Conservation (phyloP, 2,329 filamentous ascomycete genomes). For the Alternaria sp. region DNA sequence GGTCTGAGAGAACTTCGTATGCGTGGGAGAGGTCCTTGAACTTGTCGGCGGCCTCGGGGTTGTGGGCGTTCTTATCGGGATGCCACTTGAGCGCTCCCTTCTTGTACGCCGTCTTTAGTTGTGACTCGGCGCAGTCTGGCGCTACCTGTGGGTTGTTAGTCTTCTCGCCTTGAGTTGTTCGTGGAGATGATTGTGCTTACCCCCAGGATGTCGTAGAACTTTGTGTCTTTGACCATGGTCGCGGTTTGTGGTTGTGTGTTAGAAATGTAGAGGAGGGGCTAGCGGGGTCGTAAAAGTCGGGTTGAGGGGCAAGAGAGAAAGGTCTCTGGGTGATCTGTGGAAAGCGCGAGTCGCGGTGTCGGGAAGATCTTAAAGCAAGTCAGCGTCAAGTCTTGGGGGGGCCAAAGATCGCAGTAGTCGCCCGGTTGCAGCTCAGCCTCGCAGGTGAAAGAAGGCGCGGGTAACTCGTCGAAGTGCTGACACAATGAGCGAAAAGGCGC, state of each 20-base stretch:
- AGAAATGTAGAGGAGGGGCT: conserved; percentile 23
- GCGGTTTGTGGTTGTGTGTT: conserved; percentile 23
- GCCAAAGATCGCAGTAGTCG: conserved; percentile 17
- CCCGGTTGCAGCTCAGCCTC: conserved; percentile 23
- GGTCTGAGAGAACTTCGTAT: conserved; percentile 92
- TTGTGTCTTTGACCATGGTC: conserved; percentile 80
- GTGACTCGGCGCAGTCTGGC: conserved; percentile 79
- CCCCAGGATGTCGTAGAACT: conserved; percentile 79
- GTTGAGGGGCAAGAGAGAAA: conserved; percentile 15
- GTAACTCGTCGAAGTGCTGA: conserved; percentile 10
- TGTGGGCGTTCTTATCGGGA: conserved; percentile 94
- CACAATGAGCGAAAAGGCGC: conserved; percentile 15
- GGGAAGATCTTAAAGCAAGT: conserved; percentile 15
- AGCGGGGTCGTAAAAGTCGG: conserved; percentile 35
- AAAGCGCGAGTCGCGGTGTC: conserved; percentile 8
- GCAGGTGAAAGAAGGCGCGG: conserved; percentile 15
- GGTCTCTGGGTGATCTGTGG: conserved; percentile 10
- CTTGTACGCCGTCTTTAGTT: conserved; percentile 92
- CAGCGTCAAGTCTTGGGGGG: conserved; percentile 20
- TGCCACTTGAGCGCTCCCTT: conserved; percentile 83
- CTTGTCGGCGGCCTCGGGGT: conserved; percentile 91
- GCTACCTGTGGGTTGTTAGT: conserved; percentile 65
- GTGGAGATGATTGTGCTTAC: conserved; percentile 58
- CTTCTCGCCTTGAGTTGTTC: not conserved
- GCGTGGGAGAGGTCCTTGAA: conserved; percentile 98